A percentile compares a stretch with the other conserved stretches of the same genome.
Evolutionary conservation across 345 rosid genomes (phyloP).

Genomic region (Cardamine occulta): DNA sequence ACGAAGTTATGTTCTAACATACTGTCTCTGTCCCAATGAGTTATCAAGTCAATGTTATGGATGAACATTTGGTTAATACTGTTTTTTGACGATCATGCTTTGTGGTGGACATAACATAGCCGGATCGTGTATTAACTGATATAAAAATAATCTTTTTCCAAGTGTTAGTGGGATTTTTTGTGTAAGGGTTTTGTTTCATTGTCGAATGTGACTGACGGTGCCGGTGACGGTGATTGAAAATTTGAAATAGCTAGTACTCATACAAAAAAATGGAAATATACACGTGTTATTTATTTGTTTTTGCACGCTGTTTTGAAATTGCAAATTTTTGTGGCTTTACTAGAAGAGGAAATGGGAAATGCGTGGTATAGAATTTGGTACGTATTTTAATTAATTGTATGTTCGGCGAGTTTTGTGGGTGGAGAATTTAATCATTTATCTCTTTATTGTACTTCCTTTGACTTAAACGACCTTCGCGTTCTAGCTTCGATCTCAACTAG

Average conservation of each 20-base stretch:
- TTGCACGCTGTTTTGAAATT: conserved; percentile 1
- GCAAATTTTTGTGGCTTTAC: conserved; percentile 8
- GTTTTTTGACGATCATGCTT: conserved; percentile 30
- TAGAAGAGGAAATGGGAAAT: conserved; percentile 34
- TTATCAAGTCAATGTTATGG: conserved; percentile 8
- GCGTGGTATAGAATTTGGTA: conserved; percentile 33
- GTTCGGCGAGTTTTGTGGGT: conserved; percentile 23
- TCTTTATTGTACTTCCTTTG: background rate
- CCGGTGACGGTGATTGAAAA: background rate
- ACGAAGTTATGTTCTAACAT: conserved; percentile 1
- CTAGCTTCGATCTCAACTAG: conserved; percentile 13
- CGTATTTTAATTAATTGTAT: conserved; percentile 15
- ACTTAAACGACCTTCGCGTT: conserved; percentile 14
- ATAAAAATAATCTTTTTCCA: background rate
- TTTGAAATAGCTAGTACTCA: background rate
- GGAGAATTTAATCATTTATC: background rate
- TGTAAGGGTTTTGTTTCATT: conserved; percentile 20
- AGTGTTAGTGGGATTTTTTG: background rate
- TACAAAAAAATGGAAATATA: background rate
- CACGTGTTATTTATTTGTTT: conserved; percentile 17
- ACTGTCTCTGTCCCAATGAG: background rate
- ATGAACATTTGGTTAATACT: background rate
- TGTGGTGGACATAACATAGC: conserved; percentile 23
- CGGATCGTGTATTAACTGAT: background rate
- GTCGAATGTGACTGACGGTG: conserved; percentile 32